Evolutionary conservation across 2,329 filamentous ascomycete species (phyloP), one percentile per base, ranked within the genome.

Genomic region (Mycosphaerella arachidis): DNA sequence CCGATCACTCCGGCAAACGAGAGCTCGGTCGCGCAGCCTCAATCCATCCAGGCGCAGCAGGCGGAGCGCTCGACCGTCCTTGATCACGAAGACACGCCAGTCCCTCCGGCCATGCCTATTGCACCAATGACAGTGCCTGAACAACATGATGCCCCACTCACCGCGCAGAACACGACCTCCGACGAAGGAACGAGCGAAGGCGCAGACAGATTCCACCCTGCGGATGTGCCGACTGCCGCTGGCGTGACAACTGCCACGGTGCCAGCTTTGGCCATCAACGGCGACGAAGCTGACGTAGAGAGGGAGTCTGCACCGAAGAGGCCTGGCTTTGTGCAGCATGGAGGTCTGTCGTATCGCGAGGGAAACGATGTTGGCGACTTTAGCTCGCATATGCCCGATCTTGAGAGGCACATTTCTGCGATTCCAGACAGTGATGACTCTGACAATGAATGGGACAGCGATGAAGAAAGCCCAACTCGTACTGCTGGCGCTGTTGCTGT

Each of bases 391-490:
- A 65, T 62, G 56, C 69, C 70, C 3, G 61, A 68, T 33, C 65
- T 73, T n/a, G 72, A 72, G 50, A 63, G 70, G 12, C 70, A 73
- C 55, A 70, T 72, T 29, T 69, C 70, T 4, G 54, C 62, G 27
- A 70, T 73, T 48, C 65, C 63, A 2, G 66, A 68, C 29, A 71
- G 68, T 55, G 63, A 65, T 45, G 56, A 53, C 24, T 65, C 62
- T 3, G 59, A 59, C 37, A 59, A 60, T 40, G 59, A 66, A 53
- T 62, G 61, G 60, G 48, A 64, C 20, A 59, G 66, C 12, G 61
- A 67, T 33, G 61, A 60, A 27, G 51, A 57, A 13, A 16, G 30
- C 4, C 24, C 24, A 8, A 13, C 10, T 1, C 48, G 27, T 8
- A 52, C 54, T 29, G 40, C 56, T 29, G 48, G 55, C 24, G 46